phyloP scores from a whole-genome alignment of 2,329 filamentous ascomycete genomes.

The Fusarium setosum region DNA sequence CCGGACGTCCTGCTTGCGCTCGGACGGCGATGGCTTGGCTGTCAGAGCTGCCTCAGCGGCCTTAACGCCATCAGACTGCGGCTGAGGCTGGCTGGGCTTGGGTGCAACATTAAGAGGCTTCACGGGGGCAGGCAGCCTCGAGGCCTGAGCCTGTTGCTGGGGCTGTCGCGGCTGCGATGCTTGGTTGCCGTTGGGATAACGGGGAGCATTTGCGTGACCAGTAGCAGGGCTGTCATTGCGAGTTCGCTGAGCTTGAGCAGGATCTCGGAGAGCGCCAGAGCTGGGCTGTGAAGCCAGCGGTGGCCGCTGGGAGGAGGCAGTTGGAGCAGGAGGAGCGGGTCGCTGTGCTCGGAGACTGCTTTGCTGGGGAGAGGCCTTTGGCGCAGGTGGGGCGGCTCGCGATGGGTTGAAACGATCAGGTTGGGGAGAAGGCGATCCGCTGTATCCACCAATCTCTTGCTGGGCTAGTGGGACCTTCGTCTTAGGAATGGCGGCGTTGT shows the following conservation, averaged over 20 bases:
- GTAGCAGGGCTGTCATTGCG: conserved; percentile 60
- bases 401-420: conserved; percentile 86
- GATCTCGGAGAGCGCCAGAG: conserved; percentile 57
- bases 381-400: conserved; percentile 85
- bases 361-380: conserved; percentile 68
- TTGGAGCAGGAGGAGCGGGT: conserved; percentile 77
- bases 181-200: conserved; percentile 67
- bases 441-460: conserved; percentile 82
- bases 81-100: conserved; percentile 66
- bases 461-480: conserved; percentile 83
- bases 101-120: conserved; percentile 83
- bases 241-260: conserved; percentile 52
- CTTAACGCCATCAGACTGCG: conserved; percentile 77
- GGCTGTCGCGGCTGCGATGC: conserved; percentile 61
- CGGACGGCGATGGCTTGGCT: conserved; percentile 77
- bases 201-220: conserved; percentile 62
- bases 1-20: conserved; percentile 90
- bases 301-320: conserved; percentile 56
- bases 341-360: conserved; percentile 76
- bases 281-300: conserved; percentile 62
- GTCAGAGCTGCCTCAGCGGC: conserved; percentile 91
- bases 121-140: conserved; percentile 70
- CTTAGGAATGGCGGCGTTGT: conserved; percentile 90
- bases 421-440: conserved; percentile 51
- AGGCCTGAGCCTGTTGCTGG: conserved; percentile 58